Percentiles rank a stretch among this genome's conserved stretches.
Evolutionary conservation across 768 basidiomycete species (phyloP).

Genomic region (Rhizopogon vesiculosus): DNA sequence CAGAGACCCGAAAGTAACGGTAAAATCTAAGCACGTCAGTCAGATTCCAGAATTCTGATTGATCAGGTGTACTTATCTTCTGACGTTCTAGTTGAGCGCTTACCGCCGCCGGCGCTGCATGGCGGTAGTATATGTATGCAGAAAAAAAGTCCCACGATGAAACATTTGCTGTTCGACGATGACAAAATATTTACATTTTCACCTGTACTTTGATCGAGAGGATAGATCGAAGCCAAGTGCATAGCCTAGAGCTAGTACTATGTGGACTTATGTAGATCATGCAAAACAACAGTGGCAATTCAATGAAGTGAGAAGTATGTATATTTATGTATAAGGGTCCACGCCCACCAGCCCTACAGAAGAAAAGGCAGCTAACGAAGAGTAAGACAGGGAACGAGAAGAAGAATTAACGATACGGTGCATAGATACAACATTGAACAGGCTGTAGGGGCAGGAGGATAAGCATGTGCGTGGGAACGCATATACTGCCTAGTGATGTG

Average conservation of each 20-base stretch:
- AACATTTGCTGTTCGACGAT: too few relatives aligned
- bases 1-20: too few relatives aligned
- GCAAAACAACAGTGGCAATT: slow-evolving; percentile 20
- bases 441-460: too few relatives aligned
- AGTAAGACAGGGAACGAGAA: slow-evolving; percentile 17
- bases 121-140: too few relatives aligned
- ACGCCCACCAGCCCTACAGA: slow-evolving; percentile 9
- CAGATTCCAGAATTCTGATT: too few relatives aligned
- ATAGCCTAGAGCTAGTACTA: not conserved
- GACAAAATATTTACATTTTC: too few relatives aligned
- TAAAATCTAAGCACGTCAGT: too few relatives aligned
- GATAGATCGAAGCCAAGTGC: not conserved
- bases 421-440: slow-evolving; percentile 44
- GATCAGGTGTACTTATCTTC: too few relatives aligned
- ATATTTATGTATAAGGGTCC: slow-evolving; percentile 15
- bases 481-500: slow-evolving; percentile 37
- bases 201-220: too few relatives aligned
- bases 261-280: slow-evolving; percentile 5
- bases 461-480: not conserved
- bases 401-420: slow-evolving; percentile 25
- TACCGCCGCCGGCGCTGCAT: too few relatives aligned
- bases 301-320: slow-evolving; percentile 13
- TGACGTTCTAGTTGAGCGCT: too few relatives aligned
- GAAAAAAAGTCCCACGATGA: too few relatives aligned
- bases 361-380: slow-evolving; percentile 3